Evolutionary conservation across 208 protist species (phyloP), one percentile per base, ranked within the genome.

Genomic region (Dictyostelium gargantuum): DNA sequence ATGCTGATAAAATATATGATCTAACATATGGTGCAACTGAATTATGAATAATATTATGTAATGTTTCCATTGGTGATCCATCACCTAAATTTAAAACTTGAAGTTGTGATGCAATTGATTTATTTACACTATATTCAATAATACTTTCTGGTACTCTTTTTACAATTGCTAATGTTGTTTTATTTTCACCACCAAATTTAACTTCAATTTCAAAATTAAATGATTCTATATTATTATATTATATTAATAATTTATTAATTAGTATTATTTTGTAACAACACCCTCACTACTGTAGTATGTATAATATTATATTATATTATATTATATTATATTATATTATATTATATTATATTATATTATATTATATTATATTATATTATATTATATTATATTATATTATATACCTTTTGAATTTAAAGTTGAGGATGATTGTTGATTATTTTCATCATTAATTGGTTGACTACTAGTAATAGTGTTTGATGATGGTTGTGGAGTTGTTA

Each of bases 21-120:
- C 91, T 76, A 52, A 97, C 94, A 89, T 94, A 96, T 66, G 95
- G 95, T 35, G 70, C 72, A 44, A 97, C 54, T 15, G 93, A 96
- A 56, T 94, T 93, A 50, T 96, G 94, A 32, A 96, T 35, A 61
- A 94, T 94, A 29, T 81, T 75, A 75, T 96, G 94, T 10, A 97
- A 44, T 50, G 93, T 95, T 58, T 97, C 96, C 58, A 95, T 95
- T 46, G 96, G 95, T 40, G 92, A 89, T 46, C 77, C 75, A n/a
- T 95, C 93, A n/a, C 73, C 79, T 32, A 97, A 66, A 73, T 95
- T 95, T n/a, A 97, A 44, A 21, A 96, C 48, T 63, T 95, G 94
- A 13, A 97, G 17, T 63, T 92, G 86, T 32, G 75, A 84, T 52
- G 66, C 32, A 32, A 89, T 52, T 0, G 68, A 79, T 48, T 89